Evolutionary conservation across 1,139 yeast species (phyloP), one percentile per base, ranked within the genome.

Genomic region (Yamadazyma siamensis): DNA sequence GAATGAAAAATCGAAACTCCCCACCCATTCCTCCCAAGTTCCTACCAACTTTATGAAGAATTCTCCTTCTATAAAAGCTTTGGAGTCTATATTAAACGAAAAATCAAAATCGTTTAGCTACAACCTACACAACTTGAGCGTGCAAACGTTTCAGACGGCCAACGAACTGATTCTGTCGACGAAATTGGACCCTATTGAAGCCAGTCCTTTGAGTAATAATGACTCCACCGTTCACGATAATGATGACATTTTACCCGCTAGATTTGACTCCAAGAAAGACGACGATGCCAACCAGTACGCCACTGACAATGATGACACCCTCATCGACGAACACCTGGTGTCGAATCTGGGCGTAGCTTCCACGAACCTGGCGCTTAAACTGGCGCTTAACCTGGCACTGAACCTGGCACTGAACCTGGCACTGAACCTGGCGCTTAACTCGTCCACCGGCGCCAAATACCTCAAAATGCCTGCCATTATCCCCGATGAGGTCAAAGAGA

Each of bases 51-150:
- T 74, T 24, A 71, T 75, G 69, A 62, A 63, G 28, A 60, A 59
- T 19, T 72, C 78, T 26, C 81, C 81, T 6, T 71, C 77, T 23
- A 63, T 75, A 46, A 71, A 68, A 42, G 77, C 77, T 2, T 54
- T 75, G 41, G 78, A 72, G 43, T 57, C 52, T 30, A 69, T 71
- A 13, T 54, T 75, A 29, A 65, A 61, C 34, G 61, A 59, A 36
- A 53, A 48, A 33, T 38, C 47, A 31, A 29, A 40, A 34, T 37
- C 43, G 32, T 36, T 50, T 44, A 31, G 37, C 33, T 43, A 41
- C 17, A 41, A 34, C 26, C 33, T 44, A 30, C 43, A 36, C 28
- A 35, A 40, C 20, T 25, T 39, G 11, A 27, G 37, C 18, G 34
- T 25, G 13, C 41, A 39, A 21, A 36, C 35, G 14, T 32, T 38